phyloP scores from a whole-genome alignment of 2,329 filamentous ascomycete genomes.

The Pseudocercospora eumusae region DNA sequence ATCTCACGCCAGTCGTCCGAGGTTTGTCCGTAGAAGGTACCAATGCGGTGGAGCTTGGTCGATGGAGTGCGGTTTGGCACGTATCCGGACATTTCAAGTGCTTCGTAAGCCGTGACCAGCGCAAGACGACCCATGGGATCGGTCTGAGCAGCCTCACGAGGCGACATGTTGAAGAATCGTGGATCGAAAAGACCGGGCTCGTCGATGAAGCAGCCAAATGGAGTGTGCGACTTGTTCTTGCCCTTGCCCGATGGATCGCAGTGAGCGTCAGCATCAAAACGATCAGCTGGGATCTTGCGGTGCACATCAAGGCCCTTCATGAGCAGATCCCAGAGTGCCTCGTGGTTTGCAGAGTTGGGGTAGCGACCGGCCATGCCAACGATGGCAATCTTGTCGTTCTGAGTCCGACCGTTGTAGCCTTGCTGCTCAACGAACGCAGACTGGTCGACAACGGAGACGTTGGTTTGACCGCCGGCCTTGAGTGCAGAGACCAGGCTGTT shows the following conservation, averaged over 20 bases:
- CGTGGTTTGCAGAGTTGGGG: conserved; percentile 69
- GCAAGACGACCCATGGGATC: conserved; percentile 80
- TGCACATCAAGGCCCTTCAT: conserved; percentile 75
- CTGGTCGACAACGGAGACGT: conserved; percentile 48
- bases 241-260: conserved; percentile 70
- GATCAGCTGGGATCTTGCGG: conserved; percentile 65
- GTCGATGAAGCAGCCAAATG: conserved; percentile 74
- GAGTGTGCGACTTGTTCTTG: conserved; percentile 75
- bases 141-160: conserved; percentile 75
- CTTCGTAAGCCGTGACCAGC: conserved; percentile 75
- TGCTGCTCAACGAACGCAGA: conserved; percentile 45
- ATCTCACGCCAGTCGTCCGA: conserved; percentile 77
- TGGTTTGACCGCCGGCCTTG: conserved; percentile 53
- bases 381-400: conserved; percentile 75
- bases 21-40: conserved; percentile 73
- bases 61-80: conserved; percentile 71
- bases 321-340: conserved; percentile 74
- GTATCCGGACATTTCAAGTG: conserved; percentile 77
- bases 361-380: conserved; percentile 80
- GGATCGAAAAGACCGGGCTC: conserved; percentile 77
- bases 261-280: conserved; percentile 73
- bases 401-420: conserved; percentile 47
- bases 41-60: conserved; percentile 64
- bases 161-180: conserved; percentile 86
- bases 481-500: conserved; percentile 58